Base-by-base conservation (phyloP, 371 early-diverging fungal genomes). In the Mortierella sp. region DNA sequence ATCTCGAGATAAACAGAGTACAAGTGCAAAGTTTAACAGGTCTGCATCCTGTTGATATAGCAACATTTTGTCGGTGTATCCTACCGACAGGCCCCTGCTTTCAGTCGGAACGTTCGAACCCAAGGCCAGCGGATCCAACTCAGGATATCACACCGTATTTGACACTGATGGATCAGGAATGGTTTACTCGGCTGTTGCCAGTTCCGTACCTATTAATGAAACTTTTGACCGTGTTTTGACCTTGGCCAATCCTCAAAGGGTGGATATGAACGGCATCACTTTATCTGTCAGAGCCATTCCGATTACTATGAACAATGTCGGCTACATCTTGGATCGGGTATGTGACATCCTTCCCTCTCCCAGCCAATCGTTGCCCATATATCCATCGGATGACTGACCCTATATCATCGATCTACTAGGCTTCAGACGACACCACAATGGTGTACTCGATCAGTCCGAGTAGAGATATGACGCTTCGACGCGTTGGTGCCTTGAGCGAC, bases 251-350 rank as follows among this genome's bases (percentile, higher is more conserved):
- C n/a, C 57, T 2, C 63, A 63, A 21, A 16, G 14, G 19, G 61
- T 74, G 14, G 65, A 74, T 21, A 74, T 74, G 74, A 24, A 39
- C 27, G 69, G 64, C 9, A 53, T 61, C 30, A 56, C 34, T 2
- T 46, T 74, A 31, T 53, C 68, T 10, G 19, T 6, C 27, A 43
- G 52, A 38, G 64, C 68, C 39, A 54, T 68, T 34, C 45, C 74
- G 4, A 26, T 74, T 7, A 74, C 68, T 21, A 60, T 53, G 61
- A 48, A 10, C 38, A 27, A 28, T 34, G 64, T 64, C 24, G 74
- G 38, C 3, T 74, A 68, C 38, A 28, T 74, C 19, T 41, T 74
- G 51, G 74, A 74, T 39, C 49, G 54, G 58, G 73, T 50, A 30
- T 10, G 24, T n/a, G 26, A 28, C 45, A 5, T 43, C 16, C 5